phyloP scores from a whole-genome alignment of 768 basidiomycete species.

The Lyophyllum semitale region DNA sequence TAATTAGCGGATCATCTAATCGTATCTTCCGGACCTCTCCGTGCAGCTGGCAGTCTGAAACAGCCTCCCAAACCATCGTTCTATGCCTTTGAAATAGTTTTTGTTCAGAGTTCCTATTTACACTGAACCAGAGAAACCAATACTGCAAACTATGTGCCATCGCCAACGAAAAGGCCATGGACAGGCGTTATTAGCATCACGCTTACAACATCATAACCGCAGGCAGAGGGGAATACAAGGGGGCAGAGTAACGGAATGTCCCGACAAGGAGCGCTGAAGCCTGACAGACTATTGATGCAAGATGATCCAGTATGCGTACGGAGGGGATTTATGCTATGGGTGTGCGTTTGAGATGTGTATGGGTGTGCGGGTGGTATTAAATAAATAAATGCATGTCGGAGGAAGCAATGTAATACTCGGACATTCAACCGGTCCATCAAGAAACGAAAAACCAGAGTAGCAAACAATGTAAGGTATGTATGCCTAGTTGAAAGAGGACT shows the following conservation, averaged over 20 bases:
- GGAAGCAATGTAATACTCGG: neutral
- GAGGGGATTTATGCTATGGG: neutral
- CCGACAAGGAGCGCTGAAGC: neutral
- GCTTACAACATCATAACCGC: neutral
- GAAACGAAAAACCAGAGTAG: neutral
- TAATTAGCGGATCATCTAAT: neutral
- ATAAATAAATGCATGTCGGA: neutral
- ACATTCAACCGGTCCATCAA: neutral
- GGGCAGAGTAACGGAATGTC: neutral
- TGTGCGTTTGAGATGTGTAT: neutral
- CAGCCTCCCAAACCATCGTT: neutral
- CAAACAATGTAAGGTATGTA: neutral
- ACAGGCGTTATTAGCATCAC: constrained; percentile 3
- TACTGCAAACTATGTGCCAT: neutral
- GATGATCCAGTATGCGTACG: neutral
- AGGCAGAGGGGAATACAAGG: neutral
- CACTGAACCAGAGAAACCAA: neutral
- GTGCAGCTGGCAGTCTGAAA: neutral
- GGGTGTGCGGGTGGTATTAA: constrained; percentile 3
- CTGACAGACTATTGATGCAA: neutral
- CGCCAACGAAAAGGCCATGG: constrained; percentile 5
- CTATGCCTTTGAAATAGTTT: neutral
- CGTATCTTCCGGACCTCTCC: neutral
- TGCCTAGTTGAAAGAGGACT: neutral
- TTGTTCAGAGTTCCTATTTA: constrained; percentile 4